These are phyloP conservation scores for Saturnispora silvae DNA, from an alignment of 805 yeast genomes.

Conservation along the genomic window DNA sequence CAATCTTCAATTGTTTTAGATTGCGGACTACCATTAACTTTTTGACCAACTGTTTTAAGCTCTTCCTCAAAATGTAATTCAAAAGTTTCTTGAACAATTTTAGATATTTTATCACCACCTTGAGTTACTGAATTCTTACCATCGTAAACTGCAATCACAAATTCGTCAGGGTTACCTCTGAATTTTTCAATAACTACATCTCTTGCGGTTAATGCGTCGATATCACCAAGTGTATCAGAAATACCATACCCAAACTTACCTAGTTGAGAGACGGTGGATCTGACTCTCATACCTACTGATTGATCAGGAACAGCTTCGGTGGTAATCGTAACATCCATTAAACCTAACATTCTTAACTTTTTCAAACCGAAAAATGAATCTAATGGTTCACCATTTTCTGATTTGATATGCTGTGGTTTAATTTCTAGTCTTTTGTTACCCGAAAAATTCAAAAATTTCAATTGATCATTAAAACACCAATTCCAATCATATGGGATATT, in stretches of 20 bases:
- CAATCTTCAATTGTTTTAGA: conserved; percentile 59
- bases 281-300: conserved; percentile 65
- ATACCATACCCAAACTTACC: conserved; percentile 80
- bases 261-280: conserved; percentile 78
- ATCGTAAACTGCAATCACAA: conserved; percentile 73
- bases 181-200: conserved; percentile 84
- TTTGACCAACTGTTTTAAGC: conserved; percentile 31
- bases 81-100: conserved; percentile 61
- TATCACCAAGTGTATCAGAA: conserved; percentile 71
- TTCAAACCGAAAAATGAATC: conserved; percentile 56
- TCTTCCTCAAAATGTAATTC: conserved; percentile 61
- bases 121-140: conserved; percentile 55
- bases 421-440: conserved; percentile 91
- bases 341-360: conserved; percentile 62
- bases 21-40: conserved; percentile 28
- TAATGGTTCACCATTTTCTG: conserved; percentile 48
- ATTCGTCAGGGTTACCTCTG: conserved; percentile 75
- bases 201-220: conserved; percentile 56
- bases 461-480: conserved; percentile 76
- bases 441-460: conserved; percentile 77
- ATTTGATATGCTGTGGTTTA: conserved; percentile 45
- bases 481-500: conserved; percentile 97
- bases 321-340: conserved; percentile 92
- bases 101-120: conserved; percentile 57
- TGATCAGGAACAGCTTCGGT: conserved; percentile 88